Percentiles rank a stretch among this genome's conserved stretches.
These are phyloP conservation scores for Geum urbanum DNA, from an alignment of 306 rosid genomes.

Conservation along the genomic window DNA sequence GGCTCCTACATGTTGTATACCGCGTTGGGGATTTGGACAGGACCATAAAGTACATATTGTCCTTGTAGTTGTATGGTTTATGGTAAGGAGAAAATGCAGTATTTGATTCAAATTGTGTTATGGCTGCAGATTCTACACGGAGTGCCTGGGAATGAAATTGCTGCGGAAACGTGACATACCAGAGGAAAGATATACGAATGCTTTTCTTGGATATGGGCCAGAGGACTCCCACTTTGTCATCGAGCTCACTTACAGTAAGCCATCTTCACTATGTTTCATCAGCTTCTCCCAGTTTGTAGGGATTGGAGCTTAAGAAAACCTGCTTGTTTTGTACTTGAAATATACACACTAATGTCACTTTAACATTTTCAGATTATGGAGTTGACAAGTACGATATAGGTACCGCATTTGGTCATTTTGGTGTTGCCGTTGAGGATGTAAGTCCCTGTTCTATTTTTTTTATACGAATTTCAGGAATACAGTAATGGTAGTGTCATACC, in stretches of 20 bases:
- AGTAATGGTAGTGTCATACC: background rate
- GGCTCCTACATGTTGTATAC: slow-evolving; percentile 80
- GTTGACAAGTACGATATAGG: slow-evolving; percentile 78
- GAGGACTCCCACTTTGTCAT: slow-evolving; percentile 82
- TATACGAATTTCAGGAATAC: slow-evolving; percentile 14
- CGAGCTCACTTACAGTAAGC: slow-evolving; percentile 85
- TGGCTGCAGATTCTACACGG: slow-evolving; percentile 71
- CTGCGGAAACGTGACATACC: slow-evolving; percentile 78
- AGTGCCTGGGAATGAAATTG: slow-evolving; percentile 85
- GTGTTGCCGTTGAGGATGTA: slow-evolving; percentile 92
- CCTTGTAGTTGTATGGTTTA: slow-evolving; percentile 1
- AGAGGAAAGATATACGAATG: slow-evolving; percentile 77
- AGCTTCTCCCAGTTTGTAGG: slow-evolving; percentile 23
- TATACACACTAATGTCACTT: slow-evolving; percentile 19
- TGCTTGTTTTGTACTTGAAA: slow-evolving; percentile 4
- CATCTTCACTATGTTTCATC: slow-evolving; percentile 14
- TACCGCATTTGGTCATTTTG: slow-evolving; percentile 76
- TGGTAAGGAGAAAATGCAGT: background rate
- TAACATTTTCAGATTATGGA: slow-evolving; percentile 67
- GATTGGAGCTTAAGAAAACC: background rate
- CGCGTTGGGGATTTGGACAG: slow-evolving; percentile 84
- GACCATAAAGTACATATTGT: slow-evolving; percentile 61
- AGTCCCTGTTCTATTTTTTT: slow-evolving; percentile 32
- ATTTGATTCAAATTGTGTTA: slow-evolving; percentile 20
- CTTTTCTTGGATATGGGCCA: slow-evolving; percentile 85